These are phyloP conservation scores for Suhomyces taliae DNA, from an alignment of 1,139 yeast species.

Conservation along the genomic window DNA sequence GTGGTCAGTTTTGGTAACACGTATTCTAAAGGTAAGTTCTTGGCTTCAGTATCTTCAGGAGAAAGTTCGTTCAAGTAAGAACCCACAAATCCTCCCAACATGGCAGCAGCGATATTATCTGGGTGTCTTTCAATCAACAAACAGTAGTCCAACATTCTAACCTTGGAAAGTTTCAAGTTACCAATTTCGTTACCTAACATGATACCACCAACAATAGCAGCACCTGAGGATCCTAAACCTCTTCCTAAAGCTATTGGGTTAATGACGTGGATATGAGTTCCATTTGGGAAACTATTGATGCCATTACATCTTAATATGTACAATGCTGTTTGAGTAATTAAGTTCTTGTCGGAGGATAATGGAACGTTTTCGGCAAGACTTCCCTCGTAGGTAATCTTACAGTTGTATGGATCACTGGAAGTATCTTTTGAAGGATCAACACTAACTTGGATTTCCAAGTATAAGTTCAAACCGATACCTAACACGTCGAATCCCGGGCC, in stretches of 20 bases:
- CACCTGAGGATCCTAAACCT: conserved; percentile 97
- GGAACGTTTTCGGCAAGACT: conserved; percentile 82
- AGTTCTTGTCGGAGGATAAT: conserved; percentile 68
- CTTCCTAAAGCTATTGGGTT: conserved; percentile 96
- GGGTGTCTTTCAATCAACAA: conserved; percentile 98
- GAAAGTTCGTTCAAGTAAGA: conserved; percentile 82
- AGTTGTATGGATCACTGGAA: conserved; percentile 64
- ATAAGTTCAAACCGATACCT: conserved; percentile 82
- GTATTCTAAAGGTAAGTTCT: conserved; percentile 80
- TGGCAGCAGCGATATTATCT: conserved; percentile 96
- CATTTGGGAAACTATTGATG: conserved; percentile 70
- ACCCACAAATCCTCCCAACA: conserved; percentile 99
- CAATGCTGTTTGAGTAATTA: conserved; percentile 89
- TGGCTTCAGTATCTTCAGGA: conserved; percentile 66
- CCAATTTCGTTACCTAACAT: conserved; percentile 86
- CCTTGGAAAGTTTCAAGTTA: conserved; percentile 66
- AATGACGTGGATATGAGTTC: conserved; percentile 76
- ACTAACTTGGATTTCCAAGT: conserved; percentile 64
- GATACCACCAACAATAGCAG: conserved; percentile 98
- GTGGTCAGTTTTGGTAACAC: conserved; percentile 77
- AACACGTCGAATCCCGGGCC: conserved; percentile 98
- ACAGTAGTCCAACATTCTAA: conserved; percentile 88
- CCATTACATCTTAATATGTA: conserved; percentile 85
- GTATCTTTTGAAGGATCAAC: conserved; percentile 58
- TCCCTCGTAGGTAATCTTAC: conserved; percentile 68